These are phyloP conservation scores for Scheffersomyces segobiensis DNA, from an alignment of 1,139 yeast genomes.

Conservation along the genomic window DNA sequence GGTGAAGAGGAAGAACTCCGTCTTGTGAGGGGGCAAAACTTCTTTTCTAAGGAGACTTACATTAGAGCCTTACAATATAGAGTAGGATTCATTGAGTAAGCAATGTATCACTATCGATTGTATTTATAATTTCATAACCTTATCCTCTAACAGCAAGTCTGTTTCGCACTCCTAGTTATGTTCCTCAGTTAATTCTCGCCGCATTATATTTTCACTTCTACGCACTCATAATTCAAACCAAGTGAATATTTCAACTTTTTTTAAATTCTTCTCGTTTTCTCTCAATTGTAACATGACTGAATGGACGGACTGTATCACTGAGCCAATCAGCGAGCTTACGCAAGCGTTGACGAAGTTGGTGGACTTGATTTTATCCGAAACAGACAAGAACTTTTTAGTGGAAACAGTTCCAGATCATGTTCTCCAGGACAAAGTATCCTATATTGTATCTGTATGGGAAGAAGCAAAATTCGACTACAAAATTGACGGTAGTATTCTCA, in stretches of 20 bases:
- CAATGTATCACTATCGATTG: not conserved
- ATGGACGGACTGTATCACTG: not conserved
- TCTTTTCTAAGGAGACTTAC: not conserved
- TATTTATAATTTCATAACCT: not conserved
- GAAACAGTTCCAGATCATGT: not conserved
- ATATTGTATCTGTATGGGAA: not conserved
- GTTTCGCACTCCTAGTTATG: not conserved
- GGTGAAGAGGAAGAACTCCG: not conserved
- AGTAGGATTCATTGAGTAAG: too few species aligned
- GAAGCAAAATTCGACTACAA: constrained; percentile 6
- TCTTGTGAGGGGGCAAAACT: not conserved
- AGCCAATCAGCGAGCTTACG: not conserved
- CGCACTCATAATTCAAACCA: not conserved
- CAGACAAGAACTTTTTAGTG: not conserved
- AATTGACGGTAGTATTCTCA: constrained; percentile 1
- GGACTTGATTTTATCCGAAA: not conserved
- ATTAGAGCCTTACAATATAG: not conserved
- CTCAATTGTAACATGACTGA: not conserved
- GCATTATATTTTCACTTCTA: not conserved
- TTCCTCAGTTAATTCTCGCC: not conserved
- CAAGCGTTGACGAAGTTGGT: not conserved
- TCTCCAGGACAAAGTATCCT: not conserved
- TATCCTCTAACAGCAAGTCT: not conserved
- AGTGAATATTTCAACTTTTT: not conserved
- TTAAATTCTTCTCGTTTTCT: not conserved